These are phyloP conservation scores for Ustilago bromivora DNA, from an alignment of 1,284 basidiomycete species.

Conservation along the genomic window DNA sequence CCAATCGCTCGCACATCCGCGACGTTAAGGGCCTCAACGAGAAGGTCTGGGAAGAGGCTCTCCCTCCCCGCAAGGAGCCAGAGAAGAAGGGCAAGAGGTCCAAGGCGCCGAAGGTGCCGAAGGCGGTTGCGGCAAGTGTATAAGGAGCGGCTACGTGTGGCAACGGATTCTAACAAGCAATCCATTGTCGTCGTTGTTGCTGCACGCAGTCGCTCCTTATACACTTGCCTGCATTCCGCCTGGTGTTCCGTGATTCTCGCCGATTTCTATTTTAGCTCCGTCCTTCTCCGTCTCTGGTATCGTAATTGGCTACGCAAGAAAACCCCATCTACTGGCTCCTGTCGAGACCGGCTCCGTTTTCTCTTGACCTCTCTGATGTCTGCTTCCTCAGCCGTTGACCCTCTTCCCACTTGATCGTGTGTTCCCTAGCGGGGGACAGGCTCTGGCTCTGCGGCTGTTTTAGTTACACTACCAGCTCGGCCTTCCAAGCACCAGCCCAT, in stretches of 20 bases:
- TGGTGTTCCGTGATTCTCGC: constrained; percentile 12
- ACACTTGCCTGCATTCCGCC: constrained; percentile 36
- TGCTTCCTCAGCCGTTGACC: constrained; percentile 47
- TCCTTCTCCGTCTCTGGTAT: constrained; percentile 22
- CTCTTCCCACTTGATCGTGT: constrained; percentile 26
- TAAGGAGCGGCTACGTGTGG: constrained; percentile 55
- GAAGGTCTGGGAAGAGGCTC: constrained; percentile 63
- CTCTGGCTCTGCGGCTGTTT: constrained; percentile 41
- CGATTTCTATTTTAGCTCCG: constrained; percentile 21
- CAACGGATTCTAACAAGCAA: constrained; percentile 29
- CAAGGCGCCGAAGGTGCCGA: constrained; percentile 38
- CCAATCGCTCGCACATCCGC: constrained; percentile 50
- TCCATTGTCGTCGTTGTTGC: constrained; percentile 33
- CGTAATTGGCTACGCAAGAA: constrained; percentile 41
- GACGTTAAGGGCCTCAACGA: constrained; percentile 63
- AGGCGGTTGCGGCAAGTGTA: constrained; percentile 52
- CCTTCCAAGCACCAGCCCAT: constrained; percentile 1
- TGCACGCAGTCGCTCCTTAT: constrained; percentile 54
- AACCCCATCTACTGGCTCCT: constrained; percentile 51
- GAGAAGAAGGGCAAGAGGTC: constrained; percentile 58
- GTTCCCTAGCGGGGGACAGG: constrained; percentile 24
- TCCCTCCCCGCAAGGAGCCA: constrained; percentile 47
- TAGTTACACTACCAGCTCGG: constrained; percentile 6
- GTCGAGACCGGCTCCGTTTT: constrained; percentile 49
- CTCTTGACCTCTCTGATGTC: constrained; percentile 31